Base-by-base conservation (phyloP, 1,284 basidiomycete genomes). In the Tilletia caries region DNA sequence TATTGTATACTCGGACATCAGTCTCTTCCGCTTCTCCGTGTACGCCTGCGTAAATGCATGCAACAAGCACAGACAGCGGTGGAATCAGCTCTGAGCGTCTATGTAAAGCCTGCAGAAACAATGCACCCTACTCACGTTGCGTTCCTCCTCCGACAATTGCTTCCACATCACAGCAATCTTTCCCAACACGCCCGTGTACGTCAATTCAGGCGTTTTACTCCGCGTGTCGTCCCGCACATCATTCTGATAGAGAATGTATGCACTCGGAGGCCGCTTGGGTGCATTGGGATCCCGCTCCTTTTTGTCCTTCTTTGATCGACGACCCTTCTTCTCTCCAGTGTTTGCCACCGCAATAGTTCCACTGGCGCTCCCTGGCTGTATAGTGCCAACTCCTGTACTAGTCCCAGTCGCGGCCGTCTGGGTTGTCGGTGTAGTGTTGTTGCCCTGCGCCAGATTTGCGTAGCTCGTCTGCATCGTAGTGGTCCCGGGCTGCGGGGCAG, bases 211-310 rank as follows among this genome's bases (percentile, higher is more conserved):
- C 68, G 79, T 76, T 62, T 80, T 75, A 6, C 52, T 54, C 27
- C 52, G 23, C 12, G 52, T 54, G 13, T 18, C 27, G 50, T 76
- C 71, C 29, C 79, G 74, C 34, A 80, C 76, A 65, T 80, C 78
- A 68, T 80, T 80, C 69, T 80, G 79, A 72, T 77, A 80, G 1
- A 79, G 69, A n/a, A 80, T 71, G 64, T 80, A 80, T 27, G 79
- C 79, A 43, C 75, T 78, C 25, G 79, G 76, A 18, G 79, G 79
- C 29, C 79, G 71, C 70, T 80, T 80, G 71, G 77, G 77, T 43
- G 77, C 79, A 48, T 79, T 73, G 2, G 77, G 78, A 62, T 79
- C 78, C 18, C 75, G 73, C 12, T 76, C 70, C 41, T 72, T 72
- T 70, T 77, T 77, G 68, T 76, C 71, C 48, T 70, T 73, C 67